Evolutionary conservation across 108 stramenopile genomes (phyloP), one percentile per base, ranked within the genome.

Genomic region (Nannochloropsis salina): DNA sequence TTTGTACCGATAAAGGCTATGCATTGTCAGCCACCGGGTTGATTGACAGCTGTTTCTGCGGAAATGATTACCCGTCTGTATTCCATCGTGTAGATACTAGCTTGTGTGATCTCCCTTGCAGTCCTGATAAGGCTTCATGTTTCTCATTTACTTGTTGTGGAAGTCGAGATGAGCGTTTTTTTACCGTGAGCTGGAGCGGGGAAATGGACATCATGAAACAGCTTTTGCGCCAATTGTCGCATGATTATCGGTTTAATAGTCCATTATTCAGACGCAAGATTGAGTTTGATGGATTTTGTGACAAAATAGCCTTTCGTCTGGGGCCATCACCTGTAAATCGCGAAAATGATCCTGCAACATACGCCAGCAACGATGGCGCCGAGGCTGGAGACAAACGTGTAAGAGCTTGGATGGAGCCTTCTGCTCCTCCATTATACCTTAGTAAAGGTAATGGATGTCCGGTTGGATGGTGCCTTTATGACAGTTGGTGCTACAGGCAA

Each of bases 51-150:
- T 74, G 61, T n/a, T 74, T 74, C 61, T 74, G 61, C 61, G 61
- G 61, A 6, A 74, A 74, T 2, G 61, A 74, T n/a, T 74, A 74
- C 61, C 61, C 61, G 3, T 74, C 61, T 74, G 61, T 74, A n/a
- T 74, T 74, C n/a, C 61, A n/a, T 74, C 61, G 61, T n/a, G 61
- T 74, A n/a, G 61, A 74, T 74, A 74, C 61, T 15, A n/a, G 61
- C 20, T n/a, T n/a, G n/a, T 74, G 61, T n/a, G 61, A 74, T 6
- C 61, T 74, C n/a, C 61, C 61, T 74, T 74, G 61, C 8, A 74
- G n/a, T 74, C 61, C 61, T 15, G 61, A 74, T 74, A 74, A 74
- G 61, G 61, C 61, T 74, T 74, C 61, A 74, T 74, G 61, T 8
- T 74, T 74, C n/a, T 15, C 61, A 4, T 74, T 74, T n/a, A 74